phyloP scores from a whole-genome alignment of 2,329 filamentous ascomycete species.

The Thermomyces lanuginosus region DNA sequence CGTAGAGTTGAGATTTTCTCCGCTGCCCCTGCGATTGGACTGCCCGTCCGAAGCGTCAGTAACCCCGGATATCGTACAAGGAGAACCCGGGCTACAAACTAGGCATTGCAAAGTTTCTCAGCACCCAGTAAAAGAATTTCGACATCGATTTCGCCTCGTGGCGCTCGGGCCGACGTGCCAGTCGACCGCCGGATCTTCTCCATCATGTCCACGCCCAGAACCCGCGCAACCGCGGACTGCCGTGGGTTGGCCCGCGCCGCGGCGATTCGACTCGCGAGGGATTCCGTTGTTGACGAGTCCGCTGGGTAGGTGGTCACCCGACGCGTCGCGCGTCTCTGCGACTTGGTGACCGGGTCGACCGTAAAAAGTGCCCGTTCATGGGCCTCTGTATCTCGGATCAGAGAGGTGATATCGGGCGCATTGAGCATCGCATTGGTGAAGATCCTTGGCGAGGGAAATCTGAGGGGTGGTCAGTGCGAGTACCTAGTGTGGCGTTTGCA shows the following conservation, averaged over 20 bases:
- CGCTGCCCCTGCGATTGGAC: constrained; percentile 57
- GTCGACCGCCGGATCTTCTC: constrained; percentile 52
- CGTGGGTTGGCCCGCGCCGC: constrained; percentile 44
- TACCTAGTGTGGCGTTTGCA: constrained; percentile 1
- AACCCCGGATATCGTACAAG: no score
- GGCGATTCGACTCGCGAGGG: constrained; percentile 32
- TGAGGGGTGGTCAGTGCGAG: constrained; percentile 20
- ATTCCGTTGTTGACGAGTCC: constrained; percentile 18
- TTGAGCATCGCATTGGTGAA: constrained; percentile 88
- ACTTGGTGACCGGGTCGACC: constrained; percentile 52
- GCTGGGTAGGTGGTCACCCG: constrained; percentile 35
- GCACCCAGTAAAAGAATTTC: constrained; percentile 71
- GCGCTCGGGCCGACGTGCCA: constrained; percentile 36
- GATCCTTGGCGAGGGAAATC: constrained; percentile 79
- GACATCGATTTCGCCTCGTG: constrained; percentile 61
- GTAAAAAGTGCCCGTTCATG: constrained; percentile 94
- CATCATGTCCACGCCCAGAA: constrained; percentile 75
- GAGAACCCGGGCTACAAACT: constrained; percentile 36
- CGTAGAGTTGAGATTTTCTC: constrained; percentile 62
- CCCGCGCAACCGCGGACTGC: constrained; percentile 72
- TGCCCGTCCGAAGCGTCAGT: no score
- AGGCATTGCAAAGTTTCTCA: constrained; percentile 78
- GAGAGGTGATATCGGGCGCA: constrained; percentile 75
- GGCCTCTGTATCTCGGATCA: constrained; percentile 87
- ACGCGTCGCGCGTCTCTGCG: constrained; percentile 30